Base-by-base conservation (phyloP, 768 basidiomycete species). In the Sarcodon aspratus region DNA sequence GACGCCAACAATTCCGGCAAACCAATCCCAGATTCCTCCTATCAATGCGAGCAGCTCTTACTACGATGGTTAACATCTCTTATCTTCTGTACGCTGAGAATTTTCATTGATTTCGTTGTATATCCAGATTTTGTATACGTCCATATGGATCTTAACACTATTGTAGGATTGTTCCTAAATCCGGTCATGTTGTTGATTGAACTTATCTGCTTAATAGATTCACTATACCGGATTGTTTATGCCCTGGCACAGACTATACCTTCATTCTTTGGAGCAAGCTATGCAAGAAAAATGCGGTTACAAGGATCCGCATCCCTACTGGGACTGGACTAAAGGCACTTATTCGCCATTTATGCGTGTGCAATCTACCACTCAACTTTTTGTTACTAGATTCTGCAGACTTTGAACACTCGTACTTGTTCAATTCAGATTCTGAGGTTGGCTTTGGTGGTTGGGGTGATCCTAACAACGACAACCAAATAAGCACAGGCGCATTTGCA, bases 371-470 rank as follows among this genome's bases (percentile, higher is more conserved):
- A 13, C 17, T 36, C 6, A 43, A 7, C n/a, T 17, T 9, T 5
- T 5, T 6, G 12, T 9, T 3, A 1, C n/a, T 35, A 62, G 61
- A 63, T 50, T 51, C 61, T 3, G 40, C 50, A 5, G 45, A 62
- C 47, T 53, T 61, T 33, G 44, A 48, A 12, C 50, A 53, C 38
- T 56, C 58, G 10, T 43, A 52, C 3, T 46, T 62, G 18, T 61
- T 59, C 52, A 56, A 62, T 47, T 36, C 50, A 1, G 44, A 62
- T 35, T 54, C 57, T 2, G 8, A 38, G 36, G 53, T 50, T 33
- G 59, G 62, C 42, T 50, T 63, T 17, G 62, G 62, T 13, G 57
- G 61, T 11, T 63, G 61, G 57, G 62, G 62, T 11, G 50, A 55
- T 37, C 56, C 55, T 9, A 40, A 49, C 5, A 44, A 50, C 9